These are phyloP conservation scores for Populus tomentosa DNA, from an alignment of 441 rosid genomes.

Conservation along the genomic window DNA sequence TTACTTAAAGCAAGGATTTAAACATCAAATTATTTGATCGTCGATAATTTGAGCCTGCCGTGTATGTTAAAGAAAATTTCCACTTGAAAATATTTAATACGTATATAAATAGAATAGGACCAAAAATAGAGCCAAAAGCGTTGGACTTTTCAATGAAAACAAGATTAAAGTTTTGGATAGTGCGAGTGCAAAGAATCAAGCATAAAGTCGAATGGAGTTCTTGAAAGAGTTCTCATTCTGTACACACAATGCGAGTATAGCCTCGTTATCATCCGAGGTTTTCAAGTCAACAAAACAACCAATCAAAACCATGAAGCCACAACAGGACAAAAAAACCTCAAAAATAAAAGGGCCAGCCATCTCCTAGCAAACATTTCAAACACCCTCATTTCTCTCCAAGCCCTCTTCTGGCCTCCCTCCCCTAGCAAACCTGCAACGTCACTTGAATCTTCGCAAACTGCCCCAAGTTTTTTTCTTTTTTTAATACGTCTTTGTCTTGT, in stretches of 20 bases:
- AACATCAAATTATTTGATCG: background rate
- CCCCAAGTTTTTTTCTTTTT: background rate
- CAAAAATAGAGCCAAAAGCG: background rate
- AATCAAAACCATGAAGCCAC: conserved; percentile 27
- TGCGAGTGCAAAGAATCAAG: background rate
- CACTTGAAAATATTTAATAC: background rate
- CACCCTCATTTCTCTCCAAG: conserved; percentile 6
- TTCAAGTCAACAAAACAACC: conserved; percentile 31
- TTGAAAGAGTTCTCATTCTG: background rate
- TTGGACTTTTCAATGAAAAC: background rate
- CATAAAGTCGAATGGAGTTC: background rate
- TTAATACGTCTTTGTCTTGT: background rate
- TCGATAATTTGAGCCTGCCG: background rate
- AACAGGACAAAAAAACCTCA: conserved; percentile 30
- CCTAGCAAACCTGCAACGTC: background rate
- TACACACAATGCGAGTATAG: background rate
- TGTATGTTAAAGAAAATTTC: no score
- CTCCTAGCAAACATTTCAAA: conserved; percentile 64
- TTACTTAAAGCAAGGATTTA: no score
- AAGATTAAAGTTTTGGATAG: background rate
- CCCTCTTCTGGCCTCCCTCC: background rate
- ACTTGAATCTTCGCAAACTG: background rate
- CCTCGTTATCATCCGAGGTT: conserved; percentile 8
- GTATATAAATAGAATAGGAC: background rate
- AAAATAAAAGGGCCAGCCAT: conserved; percentile 40